phyloP scores from a whole-genome alignment of 768 basidiomycete species.

The Daedaleopsis nitida region DNA sequence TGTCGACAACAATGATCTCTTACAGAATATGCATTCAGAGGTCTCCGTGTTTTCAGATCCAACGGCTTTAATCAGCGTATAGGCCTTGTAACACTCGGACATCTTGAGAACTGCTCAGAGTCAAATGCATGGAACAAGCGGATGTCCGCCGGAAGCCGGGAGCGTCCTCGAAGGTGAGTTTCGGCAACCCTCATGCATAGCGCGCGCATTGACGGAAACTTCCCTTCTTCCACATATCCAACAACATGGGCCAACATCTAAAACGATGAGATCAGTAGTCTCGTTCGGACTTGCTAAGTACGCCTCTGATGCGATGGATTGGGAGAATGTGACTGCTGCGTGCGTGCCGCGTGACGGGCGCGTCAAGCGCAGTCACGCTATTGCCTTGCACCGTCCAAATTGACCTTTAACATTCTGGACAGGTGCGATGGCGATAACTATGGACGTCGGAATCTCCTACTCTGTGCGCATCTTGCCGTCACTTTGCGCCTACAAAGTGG shows the following conservation, averaged over 20 bases:
- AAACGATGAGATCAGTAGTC: too few species aligned
- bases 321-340: too few species aligned
- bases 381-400: background rate
- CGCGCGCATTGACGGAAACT: too few species aligned
- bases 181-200: too few species aligned
- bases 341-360: background rate
- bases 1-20: too few species aligned
- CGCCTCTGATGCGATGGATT: too few species aligned
- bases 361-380: background rate
- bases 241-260: too few species aligned
- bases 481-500: background rate
- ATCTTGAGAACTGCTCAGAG: background rate
- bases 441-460: too few species aligned
- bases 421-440: too few species aligned
- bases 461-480: background rate
- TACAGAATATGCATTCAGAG: background rate
- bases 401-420: background rate
- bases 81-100: background rate
- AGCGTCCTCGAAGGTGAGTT: background rate
- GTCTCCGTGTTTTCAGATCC: too few species aligned
- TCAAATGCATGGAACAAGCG: background rate
- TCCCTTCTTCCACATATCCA: too few species aligned
- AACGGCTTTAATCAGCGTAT: background rate
- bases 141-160: background rate
- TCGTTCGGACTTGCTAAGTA: too few species aligned